Evolutionary conservation across 257 asterid species (phyloP).

Genomic region (Lavandula angustifolia): DNA sequence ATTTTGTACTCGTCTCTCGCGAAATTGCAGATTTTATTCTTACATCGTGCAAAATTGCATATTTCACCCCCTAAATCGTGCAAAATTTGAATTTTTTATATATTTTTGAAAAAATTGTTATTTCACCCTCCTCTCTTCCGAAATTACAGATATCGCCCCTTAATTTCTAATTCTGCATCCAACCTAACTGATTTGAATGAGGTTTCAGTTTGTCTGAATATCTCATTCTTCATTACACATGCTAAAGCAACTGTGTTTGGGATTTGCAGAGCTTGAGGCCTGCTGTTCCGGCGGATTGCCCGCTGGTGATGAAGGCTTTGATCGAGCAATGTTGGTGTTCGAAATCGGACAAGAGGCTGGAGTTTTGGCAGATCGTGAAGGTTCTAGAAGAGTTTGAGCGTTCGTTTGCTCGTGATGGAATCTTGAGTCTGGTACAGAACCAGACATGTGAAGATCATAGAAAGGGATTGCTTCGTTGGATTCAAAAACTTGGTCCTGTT

Average conservation of each 20-base stretch:
- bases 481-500: conserved; percentile 56
- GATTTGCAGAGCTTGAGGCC: conserved; percentile 73
- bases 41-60: too few species aligned
- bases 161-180: background rate
- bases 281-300: conserved; percentile 56
- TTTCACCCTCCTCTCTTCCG: too few species aligned
- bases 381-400: conserved; percentile 73
- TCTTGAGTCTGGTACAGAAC: conserved; percentile 51
- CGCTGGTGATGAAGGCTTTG: conserved; percentile 72
- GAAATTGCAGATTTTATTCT: too few species aligned
- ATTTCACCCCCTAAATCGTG: too few species aligned
- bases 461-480: conserved; percentile 71
- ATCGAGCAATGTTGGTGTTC: conserved; percentile 85
- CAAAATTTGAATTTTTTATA: too few species aligned
- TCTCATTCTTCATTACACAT: background rate
- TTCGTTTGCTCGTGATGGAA: conserved; percentile 59
- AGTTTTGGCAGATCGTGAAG: conserved; percentile 89
- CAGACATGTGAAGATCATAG: conserved; percentile 51
- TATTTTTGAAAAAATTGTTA: too few species aligned
- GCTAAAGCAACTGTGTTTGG: conserved; percentile 17
- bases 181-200: too few species aligned
- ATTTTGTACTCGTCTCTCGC: too few species aligned
- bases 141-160: too few species aligned
- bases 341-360: conserved; percentile 85
- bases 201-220: too few species aligned